Conservation (phyloP, 768 basidiomycete genomes). For the Cystobasidium tubakii region DNA sequence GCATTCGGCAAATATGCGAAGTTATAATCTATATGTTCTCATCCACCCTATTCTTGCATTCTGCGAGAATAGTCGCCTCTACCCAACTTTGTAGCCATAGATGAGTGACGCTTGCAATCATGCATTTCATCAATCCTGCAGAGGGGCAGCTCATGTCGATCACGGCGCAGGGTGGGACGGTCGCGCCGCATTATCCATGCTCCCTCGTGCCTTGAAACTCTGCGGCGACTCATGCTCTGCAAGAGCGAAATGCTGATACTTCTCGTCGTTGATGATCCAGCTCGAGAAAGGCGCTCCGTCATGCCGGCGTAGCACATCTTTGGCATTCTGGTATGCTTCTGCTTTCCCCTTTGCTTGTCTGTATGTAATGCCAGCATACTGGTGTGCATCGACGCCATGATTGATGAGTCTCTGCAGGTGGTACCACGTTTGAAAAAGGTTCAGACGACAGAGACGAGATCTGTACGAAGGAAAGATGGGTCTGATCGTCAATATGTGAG, state of each 20-base stretch:
- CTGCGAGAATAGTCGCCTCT: too few relatives aligned
- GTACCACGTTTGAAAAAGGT: background rate
- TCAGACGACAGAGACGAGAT: background rate
- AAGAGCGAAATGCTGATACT: slow-evolving; percentile 34
- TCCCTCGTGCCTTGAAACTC: too few relatives aligned
- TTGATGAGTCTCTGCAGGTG: background rate
- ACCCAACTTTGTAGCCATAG: background rate
- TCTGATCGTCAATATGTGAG: too few relatives aligned
- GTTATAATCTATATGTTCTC: too few relatives aligned
- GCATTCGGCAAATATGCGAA: too few relatives aligned
- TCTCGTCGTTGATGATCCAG: slow-evolving; percentile 38
- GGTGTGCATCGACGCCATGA: background rate
- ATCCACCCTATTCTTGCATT: too few relatives aligned
- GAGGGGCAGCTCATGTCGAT: too few relatives aligned
- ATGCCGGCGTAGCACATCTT: slow-evolving; percentile 16
- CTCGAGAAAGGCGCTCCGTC: slow-evolving; percentile 36
- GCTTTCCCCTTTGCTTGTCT: background rate
- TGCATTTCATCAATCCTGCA: too few relatives aligned
- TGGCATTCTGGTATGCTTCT: slow-evolving; percentile 32
- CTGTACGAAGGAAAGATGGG: background rate
- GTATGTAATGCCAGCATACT: background rate
- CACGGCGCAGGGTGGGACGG: too few relatives aligned
- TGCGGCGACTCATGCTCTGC: background rate
- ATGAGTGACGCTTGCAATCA: too few relatives aligned
- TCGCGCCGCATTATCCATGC: too few relatives aligned